Base-by-base conservation (phyloP, 1,284 basidiomycete genomes). In the Baeospora myosura region DNA sequence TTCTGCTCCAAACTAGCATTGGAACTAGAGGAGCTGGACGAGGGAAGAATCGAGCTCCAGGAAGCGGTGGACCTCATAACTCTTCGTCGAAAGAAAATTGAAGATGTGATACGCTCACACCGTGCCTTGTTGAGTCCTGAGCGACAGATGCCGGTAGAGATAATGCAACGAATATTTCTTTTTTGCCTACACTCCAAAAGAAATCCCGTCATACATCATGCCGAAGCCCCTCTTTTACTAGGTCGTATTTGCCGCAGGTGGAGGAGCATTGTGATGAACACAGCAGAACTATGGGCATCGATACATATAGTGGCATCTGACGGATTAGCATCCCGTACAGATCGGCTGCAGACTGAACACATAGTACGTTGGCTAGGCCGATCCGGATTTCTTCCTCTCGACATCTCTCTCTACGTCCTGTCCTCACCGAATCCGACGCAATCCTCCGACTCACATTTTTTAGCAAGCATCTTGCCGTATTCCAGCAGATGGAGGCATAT, bases 271-370 rank as follows among this genome's bases (percentile, higher is more conserved):
- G 34, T 31, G 3, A 12, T 29, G 16, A 17, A 5, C 16, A 38
- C 42, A 14, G 24, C 42, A 7, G 11, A 16, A 11, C 26, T 43
- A 6, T 43, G 42, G 42, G 21, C 11, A 5, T 21, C 42, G 14
- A 10, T 43, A 12, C 42, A 43, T 38, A 18, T 38, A 21, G 40
- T 42, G n/a, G n/a, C n/a, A n/a, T n/a, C n/a, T n/a, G n/a, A n/a
- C n/a, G n/a, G n/a, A n/a, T n/a, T n/a, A n/a, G n/a, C n/a, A n/a
- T n/a, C n/a, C n/a, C n/a, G n/a, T n/a, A n/a, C n/a, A n/a, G n/a
- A n/a, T n/a, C n/a, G n/a, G n/a, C n/a, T n/a, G n/a, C n/a, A n/a
- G n/a, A n/a, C n/a, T n/a, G n/a, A n/a, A n/a, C n/a, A n/a, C n/a
- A n/a, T n/a, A n/a, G n/a, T n/a, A n/a, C n/a, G n/a, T n/a, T n/a